Evolutionary conservation across 75 land plant species (phyloP).

Genomic region (Larix kaempferi): DNA sequence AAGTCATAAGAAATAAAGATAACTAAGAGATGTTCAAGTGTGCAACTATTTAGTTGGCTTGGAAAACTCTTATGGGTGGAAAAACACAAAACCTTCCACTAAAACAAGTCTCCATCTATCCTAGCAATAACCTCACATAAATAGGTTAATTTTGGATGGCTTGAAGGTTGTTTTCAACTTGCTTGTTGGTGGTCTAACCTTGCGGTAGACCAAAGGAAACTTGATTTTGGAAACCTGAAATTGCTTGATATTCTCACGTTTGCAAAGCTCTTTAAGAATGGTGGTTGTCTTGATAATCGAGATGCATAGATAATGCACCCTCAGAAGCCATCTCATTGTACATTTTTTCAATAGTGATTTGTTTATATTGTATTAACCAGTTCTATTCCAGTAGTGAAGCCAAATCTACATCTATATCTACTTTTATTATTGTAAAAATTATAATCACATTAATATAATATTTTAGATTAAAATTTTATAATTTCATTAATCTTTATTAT

Average conservation of each 20-base stretch:
- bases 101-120: background rate
- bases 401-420: too few relatives aligned
- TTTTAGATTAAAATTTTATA: too few relatives aligned
- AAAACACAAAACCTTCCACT: background rate
- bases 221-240: slow-evolving; percentile 67
- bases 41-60: too few relatives aligned
- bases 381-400: slow-evolving; percentile 64
- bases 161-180: slow-evolving; percentile 74
- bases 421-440: too few relatives aligned
- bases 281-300: slow-evolving; percentile 77
- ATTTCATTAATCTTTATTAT: too few relatives aligned
- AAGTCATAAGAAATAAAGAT: too few relatives aligned
- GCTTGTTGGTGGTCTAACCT: slow-evolving; percentile 65
- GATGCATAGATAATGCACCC: slow-evolving; percentile 63
- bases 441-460: too few relatives aligned
- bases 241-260: slow-evolving; percentile 69
- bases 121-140: slow-evolving; percentile 23
- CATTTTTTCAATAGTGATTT: slow-evolving; percentile 72
- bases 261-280: slow-evolving; percentile 59
- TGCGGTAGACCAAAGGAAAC: slow-evolving; percentile 67
- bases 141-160: slow-evolving; percentile 65
- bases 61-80: too few relatives aligned
- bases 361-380: slow-evolving; percentile 82
- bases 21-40: too few relatives aligned
- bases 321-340: slow-evolving; percentile 74